A percentile compares a stretch with the other conserved stretches of the same genome.
These are phyloP conservation scores for Hawksworthiomyces lignivorus DNA, from an alignment of 2,329 filamentous ascomycete genomes.

Conservation along the genomic window DNA sequence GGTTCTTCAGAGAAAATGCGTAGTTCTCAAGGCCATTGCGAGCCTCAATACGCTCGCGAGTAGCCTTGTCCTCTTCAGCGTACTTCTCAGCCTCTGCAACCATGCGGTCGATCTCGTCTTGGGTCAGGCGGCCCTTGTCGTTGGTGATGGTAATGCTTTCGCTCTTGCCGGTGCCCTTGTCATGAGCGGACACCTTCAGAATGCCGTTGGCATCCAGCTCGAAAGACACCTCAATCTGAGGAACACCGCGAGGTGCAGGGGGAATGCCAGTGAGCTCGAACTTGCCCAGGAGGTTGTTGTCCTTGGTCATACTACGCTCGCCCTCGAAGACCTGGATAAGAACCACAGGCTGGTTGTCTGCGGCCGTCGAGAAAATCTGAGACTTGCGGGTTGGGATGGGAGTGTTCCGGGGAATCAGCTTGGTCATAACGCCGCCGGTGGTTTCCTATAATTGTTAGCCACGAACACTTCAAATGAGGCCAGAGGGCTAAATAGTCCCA, in stretches of 20 bases:
- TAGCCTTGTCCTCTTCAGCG: constrained; percentile 98
- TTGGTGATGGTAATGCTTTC: constrained; percentile 99
- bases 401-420: constrained; percentile 90
- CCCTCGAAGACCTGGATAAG: constrained; percentile 94
- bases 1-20: constrained; percentile 98
- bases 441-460: constrained; percentile 54
- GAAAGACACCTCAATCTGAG: constrained; percentile 97
- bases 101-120: constrained; percentile 99
- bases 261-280: constrained; percentile 97
- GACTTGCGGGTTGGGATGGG: constrained; percentile 93
- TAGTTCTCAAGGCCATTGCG: constrained; percentile 98
- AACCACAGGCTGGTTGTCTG: constrained; percentile 93
- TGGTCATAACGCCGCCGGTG: constrained; percentile 95
- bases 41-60: constrained; percentile 91
- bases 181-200: constrained; percentile 87
- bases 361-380: constrained; percentile 95
- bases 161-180: constrained; percentile 96
- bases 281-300: constrained; percentile 96
- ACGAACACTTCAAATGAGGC: too few relatives aligned
- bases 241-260: constrained; percentile 88
- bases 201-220: constrained; percentile 98
- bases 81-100: constrained; percentile 97
- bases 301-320: constrained; percentile 88
- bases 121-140: constrained; percentile 94
- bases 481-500: too few relatives aligned